Evolutionary conservation across 257 asterid genomes (phyloP).

Genomic region (Plectranthus barbatus): DNA sequence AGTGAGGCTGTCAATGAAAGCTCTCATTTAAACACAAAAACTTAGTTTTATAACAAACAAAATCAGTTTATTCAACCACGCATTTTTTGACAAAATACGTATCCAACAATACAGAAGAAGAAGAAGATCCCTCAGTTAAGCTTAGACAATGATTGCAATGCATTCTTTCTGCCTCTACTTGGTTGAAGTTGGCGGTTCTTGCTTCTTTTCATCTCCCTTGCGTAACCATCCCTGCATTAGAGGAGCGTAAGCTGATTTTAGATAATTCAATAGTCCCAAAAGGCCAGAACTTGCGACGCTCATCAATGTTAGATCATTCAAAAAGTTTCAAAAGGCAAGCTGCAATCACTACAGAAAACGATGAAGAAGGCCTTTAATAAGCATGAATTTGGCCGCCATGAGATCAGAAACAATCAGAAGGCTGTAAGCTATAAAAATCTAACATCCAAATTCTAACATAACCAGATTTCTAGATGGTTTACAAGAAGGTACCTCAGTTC

Average conservation of each 20-base stretch:
- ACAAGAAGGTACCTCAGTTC: not conserved
- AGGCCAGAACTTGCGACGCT: too few species aligned
- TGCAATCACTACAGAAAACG: too few species aligned
- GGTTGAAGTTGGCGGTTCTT: slow-evolving; percentile 27
- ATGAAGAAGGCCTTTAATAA: not conserved
- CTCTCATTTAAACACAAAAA: not conserved
- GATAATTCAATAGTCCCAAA: not conserved
- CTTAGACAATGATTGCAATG: not conserved
- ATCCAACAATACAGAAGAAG: slow-evolving; percentile 7
- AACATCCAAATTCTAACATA: not conserved
- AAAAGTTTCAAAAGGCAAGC: too few species aligned
- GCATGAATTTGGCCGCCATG: not conserved
- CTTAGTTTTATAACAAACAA: not conserved
- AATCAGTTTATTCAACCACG: slow-evolving; percentile 20
- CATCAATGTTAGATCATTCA: too few species aligned
- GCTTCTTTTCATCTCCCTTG: slow-evolving; percentile 34
- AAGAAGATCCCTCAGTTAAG: not conserved
- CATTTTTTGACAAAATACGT: slow-evolving; percentile 1
- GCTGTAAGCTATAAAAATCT: too few species aligned
- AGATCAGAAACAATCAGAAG: not conserved
- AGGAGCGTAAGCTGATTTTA: not conserved
- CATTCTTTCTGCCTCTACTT: slow-evolving; percentile 24
- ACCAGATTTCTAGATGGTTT: not conserved
- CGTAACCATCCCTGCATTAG: slow-evolving; percentile 41
- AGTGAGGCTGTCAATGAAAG: not conserved